These are phyloP conservation scores for Rehmannia glutinosa DNA, from an alignment of 257 asterid species.

Conservation along the genomic window DNA sequence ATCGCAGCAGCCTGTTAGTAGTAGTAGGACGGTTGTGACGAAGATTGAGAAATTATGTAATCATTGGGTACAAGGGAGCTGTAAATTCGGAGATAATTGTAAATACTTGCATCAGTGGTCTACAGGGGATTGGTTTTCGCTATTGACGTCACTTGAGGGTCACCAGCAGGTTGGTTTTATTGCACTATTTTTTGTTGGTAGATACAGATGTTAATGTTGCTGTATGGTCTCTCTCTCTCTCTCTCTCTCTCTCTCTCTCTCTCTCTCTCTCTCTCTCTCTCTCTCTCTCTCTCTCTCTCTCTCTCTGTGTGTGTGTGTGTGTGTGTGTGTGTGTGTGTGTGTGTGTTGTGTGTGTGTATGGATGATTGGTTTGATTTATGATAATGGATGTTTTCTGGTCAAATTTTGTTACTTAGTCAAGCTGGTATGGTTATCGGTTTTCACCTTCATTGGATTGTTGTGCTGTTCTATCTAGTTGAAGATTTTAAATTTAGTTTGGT, in stretches of 20 bases:
- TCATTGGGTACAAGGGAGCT: constrained; percentile 68
- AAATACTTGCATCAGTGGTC: constrained; percentile 88
- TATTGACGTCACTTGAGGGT: constrained; percentile 80
- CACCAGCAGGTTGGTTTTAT: constrained; percentile 64
- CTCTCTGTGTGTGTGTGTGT: no score
- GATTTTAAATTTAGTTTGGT: no score
- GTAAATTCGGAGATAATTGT: constrained; percentile 72
- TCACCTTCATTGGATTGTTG: background rate
- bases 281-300: no score
- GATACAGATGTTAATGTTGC: constrained; percentile 5
- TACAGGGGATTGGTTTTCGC: constrained; percentile 62
- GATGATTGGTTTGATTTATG: background rate
- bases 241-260: no score
- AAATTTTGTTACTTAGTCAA: background rate
- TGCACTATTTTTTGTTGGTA: background rate
- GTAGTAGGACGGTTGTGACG: constrained; percentile 37
- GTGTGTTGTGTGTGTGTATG: no score
- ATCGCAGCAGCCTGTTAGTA: constrained; percentile 35
- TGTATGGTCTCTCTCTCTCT: background rate
- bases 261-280: no score
- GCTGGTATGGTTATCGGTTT: background rate
- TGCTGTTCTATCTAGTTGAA: constrained; percentile 10
- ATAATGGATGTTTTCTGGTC: background rate
- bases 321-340: no score
- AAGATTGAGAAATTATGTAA: constrained; percentile 63